Base-by-base conservation (phyloP, 192 early-diverging fungal species). In the Paraglomus occultum region DNA sequence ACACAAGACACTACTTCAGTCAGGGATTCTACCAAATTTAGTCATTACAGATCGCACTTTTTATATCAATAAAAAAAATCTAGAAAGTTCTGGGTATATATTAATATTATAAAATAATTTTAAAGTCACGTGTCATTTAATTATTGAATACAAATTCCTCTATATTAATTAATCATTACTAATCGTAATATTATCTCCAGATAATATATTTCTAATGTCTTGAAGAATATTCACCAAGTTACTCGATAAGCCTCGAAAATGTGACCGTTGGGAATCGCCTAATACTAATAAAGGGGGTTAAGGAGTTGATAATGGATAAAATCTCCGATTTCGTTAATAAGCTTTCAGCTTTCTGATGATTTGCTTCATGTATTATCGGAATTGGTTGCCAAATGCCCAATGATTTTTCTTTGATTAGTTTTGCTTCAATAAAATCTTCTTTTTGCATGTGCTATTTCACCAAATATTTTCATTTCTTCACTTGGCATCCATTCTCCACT, bases 251-350 rank as follows among this genome's bases (percentile, higher is more conserved):
- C 20, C 20, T 57, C 20, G 54, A 20, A 57, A 57, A 57, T 3
- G 50, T 18, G 50, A 51, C 2, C 17, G 50, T n/a, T 51, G 18
- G 1, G 11, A 57, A 57, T 57, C 54, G 38, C 20, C 20, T 57
- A 57, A 57, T 23, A 20, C n/a, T n/a, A n/a, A n/a, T n/a, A n/a
- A n/a, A 57, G 6, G 54, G 20, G 11, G 38, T 57, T 57, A 57
- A 57, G 6, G 54, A 57, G 6, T 57, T 57, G 38, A 57, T 57
- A 57, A 57, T 57, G 38, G 54, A 57, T 57, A 57, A 57, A 17
- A 57, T 11, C 38, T 57, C 3, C 38, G 54, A 57, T 57, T 57
- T 57, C 38, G 20, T 57, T 57, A 57, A 57, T 10, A 20, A 57
- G 6, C 20, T 57, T 20, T 17, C 20, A 57, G 50, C 38, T 20